Evolutionary conservation across 306 rosid species (phyloP), one percentile per base, ranked within the genome.

Genomic region (Quercus robur): DNA sequence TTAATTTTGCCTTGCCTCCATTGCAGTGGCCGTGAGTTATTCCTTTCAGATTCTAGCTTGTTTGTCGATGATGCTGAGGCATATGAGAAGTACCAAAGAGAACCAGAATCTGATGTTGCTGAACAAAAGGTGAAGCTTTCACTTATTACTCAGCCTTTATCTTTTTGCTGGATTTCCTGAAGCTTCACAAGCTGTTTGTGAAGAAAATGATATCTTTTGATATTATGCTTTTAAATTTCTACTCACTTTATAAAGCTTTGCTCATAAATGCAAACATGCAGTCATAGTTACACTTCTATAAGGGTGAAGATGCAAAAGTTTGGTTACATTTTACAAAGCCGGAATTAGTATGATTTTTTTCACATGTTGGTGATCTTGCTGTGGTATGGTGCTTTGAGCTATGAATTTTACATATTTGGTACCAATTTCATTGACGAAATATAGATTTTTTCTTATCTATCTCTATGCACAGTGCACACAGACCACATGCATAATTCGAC

Each of bases 41-140:
- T 94, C 86, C 88, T 90, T 85, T 84, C 92, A 6, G 87, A 94
- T 88, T 91, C 98, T 77, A 92, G 94, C 84, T 80, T 89, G 88
- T 94, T 94, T 88, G 98, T 94, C 81, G 98, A 94, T 81, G 98
- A 94, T 85, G 92, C 81, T 18, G 98, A 91, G 85, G 98, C 98
- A 55, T 91, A 89, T 84, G 98, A 94, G 31, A 79, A 84, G 71
- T 94, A 89, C 81, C 90, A 82, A 20, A 93, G 97, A 82, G 93
- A 88, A 70, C 84, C 84, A 71, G 90, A 91, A 81, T 66, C 88
- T 70, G 84, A 84, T 33, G 82, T 73, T 17, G 41, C 84, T 41
- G 92, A 81, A 78, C 81, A 85, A 80, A 86, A 87, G 85, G 97
- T 91, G 66, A 84, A 84, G 81, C 74, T 63, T 44, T 75, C 17